Conservation (phyloP, 352 stramenopile species). For the Phytophthora tentaculata region DNA sequence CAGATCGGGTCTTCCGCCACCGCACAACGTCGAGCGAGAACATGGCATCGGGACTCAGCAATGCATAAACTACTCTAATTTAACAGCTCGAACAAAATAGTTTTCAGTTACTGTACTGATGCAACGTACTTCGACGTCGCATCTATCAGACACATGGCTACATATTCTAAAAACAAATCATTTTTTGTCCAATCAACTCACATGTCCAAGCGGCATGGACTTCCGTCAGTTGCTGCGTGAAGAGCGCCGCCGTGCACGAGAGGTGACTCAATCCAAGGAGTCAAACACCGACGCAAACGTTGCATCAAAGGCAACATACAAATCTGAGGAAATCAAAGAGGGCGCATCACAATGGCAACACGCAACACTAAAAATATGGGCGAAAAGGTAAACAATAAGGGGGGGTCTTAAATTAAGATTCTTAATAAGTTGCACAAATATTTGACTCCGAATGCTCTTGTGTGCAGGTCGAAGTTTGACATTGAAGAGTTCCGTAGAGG, state of each 20-base stretch:
- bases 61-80: conserved; percentile 13
- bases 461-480: conserved; percentile 35
- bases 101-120: too few species aligned
- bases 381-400: conserved; percentile 41
- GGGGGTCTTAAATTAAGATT: too few species aligned
- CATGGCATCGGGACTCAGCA: conserved; percentile 33
- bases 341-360: conserved; percentile 9
- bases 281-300: not conserved
- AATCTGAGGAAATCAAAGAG: conserved; percentile 1
- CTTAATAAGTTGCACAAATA: too few species aligned
- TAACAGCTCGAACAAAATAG: too few species aligned
- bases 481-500: conserved; percentile 42
- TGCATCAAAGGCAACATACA: not conserved
- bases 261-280: conserved; percentile 15
- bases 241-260: conserved; percentile 49
- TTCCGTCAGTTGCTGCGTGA: conserved; percentile 59
- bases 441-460: too few species aligned
- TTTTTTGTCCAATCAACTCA: not conserved
- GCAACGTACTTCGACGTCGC: too few species aligned
- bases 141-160: too few species aligned
- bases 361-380: conserved; percentile 36
- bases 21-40: conserved; percentile 67
- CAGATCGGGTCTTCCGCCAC: conserved; percentile 48
- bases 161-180: too few species aligned
- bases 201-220: conserved; percentile 47